Percentiles rank a stretch among this genome's conserved stretches.
phyloP scores from a whole-genome alignment of 192 early-diverging fungal genomes.

The Rhizophagus prolifer region DNA sequence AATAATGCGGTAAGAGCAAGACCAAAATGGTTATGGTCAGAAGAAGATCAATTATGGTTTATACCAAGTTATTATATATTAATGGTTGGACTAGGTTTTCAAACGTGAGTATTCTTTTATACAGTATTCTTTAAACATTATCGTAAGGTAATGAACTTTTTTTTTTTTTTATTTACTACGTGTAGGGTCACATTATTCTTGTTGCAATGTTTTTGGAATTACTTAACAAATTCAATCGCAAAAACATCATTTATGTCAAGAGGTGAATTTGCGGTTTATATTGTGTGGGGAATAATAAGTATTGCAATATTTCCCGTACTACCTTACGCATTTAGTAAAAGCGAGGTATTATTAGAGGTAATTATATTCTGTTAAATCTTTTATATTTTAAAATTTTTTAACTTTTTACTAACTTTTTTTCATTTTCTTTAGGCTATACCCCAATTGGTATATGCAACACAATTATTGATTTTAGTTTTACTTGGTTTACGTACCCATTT shows the following conservation, averaged over 20 bases:
- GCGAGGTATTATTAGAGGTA: slow-evolving; percentile 25
- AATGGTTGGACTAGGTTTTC: slow-evolving; percentile 13
- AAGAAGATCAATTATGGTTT: neutral
- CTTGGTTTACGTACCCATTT: slow-evolving; percentile 33
- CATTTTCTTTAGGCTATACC: slow-evolving; percentile 20
- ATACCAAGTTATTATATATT: neutral
- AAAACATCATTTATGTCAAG: slow-evolving; percentile 35
- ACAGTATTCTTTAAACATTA: too few relatives aligned
- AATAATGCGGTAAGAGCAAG: neutral
- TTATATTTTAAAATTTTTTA: neutral
- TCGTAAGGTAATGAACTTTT: neutral
- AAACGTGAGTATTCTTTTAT: slow-evolving; percentile 15
- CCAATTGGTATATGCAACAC: slow-evolving; percentile 28
- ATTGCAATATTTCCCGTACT: slow-evolving; percentile 33
- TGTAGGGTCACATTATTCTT: slow-evolving; percentile 33
- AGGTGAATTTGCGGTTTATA: slow-evolving; percentile 35
- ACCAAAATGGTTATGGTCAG: neutral
- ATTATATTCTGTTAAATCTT: neutral
- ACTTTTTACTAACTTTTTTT: neutral
- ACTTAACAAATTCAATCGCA: slow-evolving; percentile 34
- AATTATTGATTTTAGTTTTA: slow-evolving; percentile 17
- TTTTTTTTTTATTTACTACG: neutral
- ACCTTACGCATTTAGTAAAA: slow-evolving; percentile 28
- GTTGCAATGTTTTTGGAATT: slow-evolving; percentile 44
- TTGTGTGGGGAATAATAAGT: slow-evolving; percentile 31